Evolutionary conservation across 164 flowering plant species (phyloP), one percentile per base, ranked within the genome.

Genomic region (Dillenia suffruticosa): DNA sequence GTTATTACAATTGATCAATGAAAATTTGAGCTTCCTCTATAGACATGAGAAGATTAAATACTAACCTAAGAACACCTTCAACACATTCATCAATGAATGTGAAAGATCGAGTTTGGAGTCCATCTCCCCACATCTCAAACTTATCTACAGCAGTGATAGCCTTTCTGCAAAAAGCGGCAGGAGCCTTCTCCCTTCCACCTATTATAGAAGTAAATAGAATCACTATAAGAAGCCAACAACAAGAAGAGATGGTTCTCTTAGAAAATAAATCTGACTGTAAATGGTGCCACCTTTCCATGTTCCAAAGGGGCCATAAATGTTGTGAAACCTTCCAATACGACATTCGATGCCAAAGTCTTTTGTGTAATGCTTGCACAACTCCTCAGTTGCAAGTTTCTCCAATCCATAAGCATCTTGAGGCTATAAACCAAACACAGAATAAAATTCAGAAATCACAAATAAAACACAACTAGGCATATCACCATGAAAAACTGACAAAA

Each of bases 121-220:
- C 98, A 81, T 93, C 98, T 44, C 98, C 98, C 98, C 98, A 93
- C 98, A 93, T 93, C 82, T 94, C 99, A 76, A 94, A 94, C 76
- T 77, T 89, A 57, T 94, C 96, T 16, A 72, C 72, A 14, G 99
- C 77, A 62, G 99, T 94, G 26, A 82, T 57, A 17, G 93, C 87
- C 84, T 94, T 94, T 63, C 99, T 79, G 59, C 99, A 91, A 62
- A 94, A 94, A 16, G 99, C 99, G 70, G 99, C 99, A 47, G 99
- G 99, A 51, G 97, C 99, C 77, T 94, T 91, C 78, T 94, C 99
- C 74, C 99, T 79, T 10, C 98, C 98, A 78, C 97, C 98, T 92
- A 58, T 4, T 7, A 54, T 43, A 32, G 19, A 15, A 54, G 11
- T 54, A 72, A 11, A 54, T 52, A 43, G 48, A 68, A 62, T 24